Percentiles rank a stretch among this genome's conserved stretches.
These are phyloP conservation scores for Saccharomycopsis oosterbeekiorum DNA, from an alignment of 805 yeast genomes.

Conservation along the genomic window DNA sequence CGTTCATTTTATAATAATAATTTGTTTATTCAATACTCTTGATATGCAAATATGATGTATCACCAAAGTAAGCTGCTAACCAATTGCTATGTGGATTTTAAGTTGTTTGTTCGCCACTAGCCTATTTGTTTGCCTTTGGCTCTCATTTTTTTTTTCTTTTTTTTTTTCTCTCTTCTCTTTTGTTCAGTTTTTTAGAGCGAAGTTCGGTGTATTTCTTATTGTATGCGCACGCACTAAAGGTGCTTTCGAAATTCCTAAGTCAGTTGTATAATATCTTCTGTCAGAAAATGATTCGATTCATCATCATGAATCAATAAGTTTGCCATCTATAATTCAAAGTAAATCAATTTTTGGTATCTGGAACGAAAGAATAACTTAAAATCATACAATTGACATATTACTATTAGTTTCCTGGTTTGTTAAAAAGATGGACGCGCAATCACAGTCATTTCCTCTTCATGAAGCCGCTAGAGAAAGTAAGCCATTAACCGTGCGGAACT, in stretches of 20 bases:
- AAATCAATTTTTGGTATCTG: too few relatives aligned
- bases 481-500: constrained; percentile 37
- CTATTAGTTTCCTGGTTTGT: not conserved
- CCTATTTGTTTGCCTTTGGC: not conserved
- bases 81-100: too few relatives aligned
- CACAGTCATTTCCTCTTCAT: constrained; percentile 30
- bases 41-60: not conserved
- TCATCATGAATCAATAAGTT: too few relatives aligned
- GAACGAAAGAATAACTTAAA: too few relatives aligned
- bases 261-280: too few relatives aligned
- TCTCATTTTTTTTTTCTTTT: not conserved
- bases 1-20: constrained; percentile 11
- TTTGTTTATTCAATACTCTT: not conserved
- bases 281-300: too few relatives aligned
- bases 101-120: not conserved
- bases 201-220: not conserved
- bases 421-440: not conserved
- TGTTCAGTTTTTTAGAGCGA: not conserved
- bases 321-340: too few relatives aligned
- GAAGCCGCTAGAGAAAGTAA: constrained; percentile 62
- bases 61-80: too few relatives aligned
- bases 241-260: too few relatives aligned
- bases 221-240: not conserved
- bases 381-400: too few relatives aligned
- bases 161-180: not conserved